phyloP scores from a whole-genome alignment of 2,329 filamentous ascomycete genomes.

The Epichloe scottii region DNA sequence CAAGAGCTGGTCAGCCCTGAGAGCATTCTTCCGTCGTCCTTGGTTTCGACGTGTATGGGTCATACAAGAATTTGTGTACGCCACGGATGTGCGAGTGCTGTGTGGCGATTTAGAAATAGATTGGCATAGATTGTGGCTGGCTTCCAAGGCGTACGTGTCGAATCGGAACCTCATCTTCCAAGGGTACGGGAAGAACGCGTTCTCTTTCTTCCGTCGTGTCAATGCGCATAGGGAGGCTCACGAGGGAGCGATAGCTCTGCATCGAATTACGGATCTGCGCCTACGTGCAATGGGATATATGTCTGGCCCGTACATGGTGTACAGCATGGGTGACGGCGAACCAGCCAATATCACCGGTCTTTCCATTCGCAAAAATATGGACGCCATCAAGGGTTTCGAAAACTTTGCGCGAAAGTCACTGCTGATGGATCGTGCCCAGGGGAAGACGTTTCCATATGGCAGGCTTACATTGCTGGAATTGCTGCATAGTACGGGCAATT shows the following conservation, averaged over 20 bases:
- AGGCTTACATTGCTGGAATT: slow-evolving; percentile 1
- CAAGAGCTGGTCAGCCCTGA: slow-evolving; percentile 5
- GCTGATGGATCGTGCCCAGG: slow-evolving; percentile 1
- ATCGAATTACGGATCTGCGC: slow-evolving; percentile 4
- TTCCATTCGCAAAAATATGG: slow-evolving; percentile 4
- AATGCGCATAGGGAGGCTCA: slow-evolving; percentile 5
- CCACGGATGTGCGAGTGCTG: slow-evolving; percentile 5
- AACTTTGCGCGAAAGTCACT: neutral
- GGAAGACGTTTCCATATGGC: slow-evolving; percentile 4
- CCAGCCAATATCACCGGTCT: neutral
- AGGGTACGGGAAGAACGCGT: neutral
- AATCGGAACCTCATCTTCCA: slow-evolving; percentile 6
- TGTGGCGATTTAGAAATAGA: slow-evolving; percentile 6
- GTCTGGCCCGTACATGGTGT: slow-evolving; percentile 5
- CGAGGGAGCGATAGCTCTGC: slow-evolving; percentile 3
- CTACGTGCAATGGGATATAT: slow-evolving; percentile 7
- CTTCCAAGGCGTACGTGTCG: slow-evolving; percentile 7
- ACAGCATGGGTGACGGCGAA: slow-evolving; percentile 1
- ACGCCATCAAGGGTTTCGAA: slow-evolving; percentile 4
- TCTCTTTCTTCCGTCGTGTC: neutral
- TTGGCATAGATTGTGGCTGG: slow-evolving; percentile 6
- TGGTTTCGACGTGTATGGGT: slow-evolving; percentile 10
- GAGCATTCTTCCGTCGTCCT: slow-evolving; percentile 6
- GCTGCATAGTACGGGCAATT: slow-evolving; percentile 4
- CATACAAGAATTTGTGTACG: slow-evolving; percentile 9